Percentiles rank a stretch among this genome's conserved stretches.
phyloP scores from a whole-genome alignment of 2,329 filamentous ascomycete genomes.

The Trichophyton schoenleinii region DNA sequence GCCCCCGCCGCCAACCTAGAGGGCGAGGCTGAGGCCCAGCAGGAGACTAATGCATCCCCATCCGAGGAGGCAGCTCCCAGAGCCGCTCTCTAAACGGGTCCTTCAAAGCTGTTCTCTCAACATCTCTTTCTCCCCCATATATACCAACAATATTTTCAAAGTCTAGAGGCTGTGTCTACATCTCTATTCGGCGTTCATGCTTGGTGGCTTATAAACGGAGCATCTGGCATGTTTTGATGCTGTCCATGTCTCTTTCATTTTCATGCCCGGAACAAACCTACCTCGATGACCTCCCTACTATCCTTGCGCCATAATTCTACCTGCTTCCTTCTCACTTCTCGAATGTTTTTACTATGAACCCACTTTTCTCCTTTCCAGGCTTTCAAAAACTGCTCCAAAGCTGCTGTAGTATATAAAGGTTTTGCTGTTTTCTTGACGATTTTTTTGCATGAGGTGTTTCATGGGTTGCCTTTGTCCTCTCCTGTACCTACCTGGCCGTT shows the following conservation, averaged over 20 bases:
- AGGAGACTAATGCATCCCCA: neutral
- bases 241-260: neutral
- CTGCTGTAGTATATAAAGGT: conserved; percentile 3
- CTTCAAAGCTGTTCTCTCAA: neutral
- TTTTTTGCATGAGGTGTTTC: neutral
- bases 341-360: neutral
- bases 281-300: neutral
- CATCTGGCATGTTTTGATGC: neutral
- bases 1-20: neutral
- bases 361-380: neutral
- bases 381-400: neutral
- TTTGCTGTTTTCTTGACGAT: neutral
- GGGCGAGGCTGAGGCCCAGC: neutral
- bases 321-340: neutral
- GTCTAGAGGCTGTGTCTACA: neutral
- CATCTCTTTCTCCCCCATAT: neutral
- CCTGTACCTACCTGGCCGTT: neutral
- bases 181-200: neutral
- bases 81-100: neutral
- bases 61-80: neutral
- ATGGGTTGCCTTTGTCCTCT: neutral
- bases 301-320: neutral
- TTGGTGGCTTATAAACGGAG: neutral
- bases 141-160: neutral
- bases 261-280: neutral